Base-by-base conservation (phyloP, 1,284 basidiomycete species). In the Ustilago sp. region DNA sequence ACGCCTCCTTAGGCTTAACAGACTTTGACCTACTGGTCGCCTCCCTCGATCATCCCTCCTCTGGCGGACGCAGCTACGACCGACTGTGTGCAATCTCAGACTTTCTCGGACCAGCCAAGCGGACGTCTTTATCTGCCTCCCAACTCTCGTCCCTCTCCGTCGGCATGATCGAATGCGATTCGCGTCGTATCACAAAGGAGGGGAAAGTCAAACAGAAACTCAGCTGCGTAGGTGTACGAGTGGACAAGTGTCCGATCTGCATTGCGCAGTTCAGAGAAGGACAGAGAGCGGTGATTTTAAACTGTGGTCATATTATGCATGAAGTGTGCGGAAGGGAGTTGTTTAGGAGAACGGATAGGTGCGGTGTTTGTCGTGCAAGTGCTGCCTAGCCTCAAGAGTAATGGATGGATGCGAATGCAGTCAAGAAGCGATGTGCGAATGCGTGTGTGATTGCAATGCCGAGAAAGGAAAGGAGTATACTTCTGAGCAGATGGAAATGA, bases 181-280 rank as follows among this genome's bases (percentile, higher is more conserved):
- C 91, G 12, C 89, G 91, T 47, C 89, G 93, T 17, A 89, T 90
- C 31, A 91, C 90, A 55, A 88, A 88, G 72, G 90, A 92, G 74
- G 93, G 93, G 11, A 91, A 91, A 59, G 89, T 91, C 63, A 94
- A 93, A 87, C 86, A 93, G 66, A 94, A 94, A 87, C 86, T 94
- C 55, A 88, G 89, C 23, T 87, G 94, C 35, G 87, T 92, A n/a
- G 93, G 92, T 31, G 88, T 90, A 11, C 84, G 89, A 2, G 93
- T 95, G 34, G 91, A 93, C 74, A 91, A 90, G 79, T 95, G 94
- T 82, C 90, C 91, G 32, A 91, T 94, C 55, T 95, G 94, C 85
- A 86, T 93, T 77, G 89, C 88, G 57, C 92, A 93, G 87, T 95
- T 94, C 87, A 90, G 89, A 81, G 89, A 89, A 13, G 89, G 87